phyloP scores from a whole-genome alignment of 2,329 filamentous ascomycete species.

The Neofusicoccum ribis region DNA sequence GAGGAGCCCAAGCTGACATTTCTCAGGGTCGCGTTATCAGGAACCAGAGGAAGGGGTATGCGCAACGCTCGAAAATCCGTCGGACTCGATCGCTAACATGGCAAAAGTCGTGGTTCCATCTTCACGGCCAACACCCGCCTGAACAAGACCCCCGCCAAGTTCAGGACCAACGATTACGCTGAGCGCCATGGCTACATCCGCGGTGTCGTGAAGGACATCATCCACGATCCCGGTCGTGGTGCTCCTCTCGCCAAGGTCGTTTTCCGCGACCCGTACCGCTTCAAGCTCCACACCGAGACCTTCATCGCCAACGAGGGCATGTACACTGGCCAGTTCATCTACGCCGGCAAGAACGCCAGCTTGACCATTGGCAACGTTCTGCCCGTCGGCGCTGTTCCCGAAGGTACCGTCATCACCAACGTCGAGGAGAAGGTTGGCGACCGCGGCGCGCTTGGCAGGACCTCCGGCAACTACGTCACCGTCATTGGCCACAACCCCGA shows the following conservation, averaged over 20 bases:
- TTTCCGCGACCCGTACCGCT: constrained; percentile 98
- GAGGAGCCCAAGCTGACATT: constrained; percentile 12
- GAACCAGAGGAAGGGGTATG: constrained; percentile 63
- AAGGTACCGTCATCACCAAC: constrained; percentile 99
- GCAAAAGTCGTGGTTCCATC: constrained; percentile 73
- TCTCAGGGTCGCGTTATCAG: constrained; percentile 67
- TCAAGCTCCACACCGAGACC: constrained; percentile 96
- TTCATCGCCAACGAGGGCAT: constrained; percentile 99
- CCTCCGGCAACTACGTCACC: constrained; percentile 99
- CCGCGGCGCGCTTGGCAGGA: constrained; percentile 93
- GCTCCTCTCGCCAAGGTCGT: constrained; percentile 94
- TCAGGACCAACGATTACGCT: constrained; percentile 94
- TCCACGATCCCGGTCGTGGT: constrained; percentile 98
- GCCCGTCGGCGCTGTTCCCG: constrained; percentile 88
- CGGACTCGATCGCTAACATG: constrained; percentile 19
- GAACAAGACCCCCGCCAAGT: constrained; percentile 93
- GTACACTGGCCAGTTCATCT: constrained; percentile 99
- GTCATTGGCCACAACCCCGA: constrained; percentile 55
- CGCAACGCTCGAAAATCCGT: not conserved
- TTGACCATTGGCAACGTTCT: constrained; percentile 98
- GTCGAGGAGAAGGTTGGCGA: constrained; percentile 99
- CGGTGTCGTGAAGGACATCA: constrained; percentile 97
- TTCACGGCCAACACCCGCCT: constrained; percentile 69
- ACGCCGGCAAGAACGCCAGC: constrained; percentile 97
- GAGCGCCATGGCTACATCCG: constrained; percentile 98